phyloP scores from a whole-genome alignment of 495 filamentous ascomycete species.

The Neurospora hispaniola region DNA sequence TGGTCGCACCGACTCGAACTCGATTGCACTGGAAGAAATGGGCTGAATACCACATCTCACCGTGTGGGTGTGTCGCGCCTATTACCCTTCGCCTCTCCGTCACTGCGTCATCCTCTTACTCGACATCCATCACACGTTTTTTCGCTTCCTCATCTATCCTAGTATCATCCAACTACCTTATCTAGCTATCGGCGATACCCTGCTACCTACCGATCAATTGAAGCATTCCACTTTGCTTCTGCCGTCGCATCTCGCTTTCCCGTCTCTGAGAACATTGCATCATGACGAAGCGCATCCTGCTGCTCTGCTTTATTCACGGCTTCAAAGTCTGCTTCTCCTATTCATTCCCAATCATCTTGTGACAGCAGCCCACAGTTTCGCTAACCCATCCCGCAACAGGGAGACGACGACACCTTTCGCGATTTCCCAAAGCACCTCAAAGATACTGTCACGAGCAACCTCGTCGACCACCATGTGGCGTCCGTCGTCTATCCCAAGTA shows the following conservation, averaged over 20 bases:
- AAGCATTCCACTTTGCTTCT: not conserved
- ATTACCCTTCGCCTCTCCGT: not conserved
- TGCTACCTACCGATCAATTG: not conserved
- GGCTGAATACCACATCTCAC: not conserved
- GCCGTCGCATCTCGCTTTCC: not conserved
- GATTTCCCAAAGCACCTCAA: slow-evolving; percentile 65
- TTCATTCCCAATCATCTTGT: not conserved
- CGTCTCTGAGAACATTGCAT: not conserved
- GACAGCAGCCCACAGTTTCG: not conserved
- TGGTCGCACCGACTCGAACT: not conserved
- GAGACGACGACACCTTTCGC: slow-evolving; percentile 77
- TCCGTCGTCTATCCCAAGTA: slow-evolving; percentile 78
- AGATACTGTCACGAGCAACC: slow-evolving; percentile 51
- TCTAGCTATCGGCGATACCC: not conserved
- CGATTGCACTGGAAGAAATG: not conserved
- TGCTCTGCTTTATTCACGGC: slow-evolving; percentile 87
- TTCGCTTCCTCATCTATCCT: not conserved
- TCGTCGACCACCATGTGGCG: slow-evolving; percentile 60
- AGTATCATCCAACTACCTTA: not conserved
- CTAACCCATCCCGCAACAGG: slow-evolving; percentile 36
- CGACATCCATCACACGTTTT: not conserved
- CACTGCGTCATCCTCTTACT: not conserved
- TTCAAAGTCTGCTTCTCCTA: slow-evolving; percentile 59
- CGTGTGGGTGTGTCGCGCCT: not conserved
- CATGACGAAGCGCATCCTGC: slow-evolving; percentile 65